Evolutionary conservation across 352 stramenopile genomes (phyloP), one percentile per base, ranked within the genome.

Genomic region (Globisporangium ultimum): DNA sequence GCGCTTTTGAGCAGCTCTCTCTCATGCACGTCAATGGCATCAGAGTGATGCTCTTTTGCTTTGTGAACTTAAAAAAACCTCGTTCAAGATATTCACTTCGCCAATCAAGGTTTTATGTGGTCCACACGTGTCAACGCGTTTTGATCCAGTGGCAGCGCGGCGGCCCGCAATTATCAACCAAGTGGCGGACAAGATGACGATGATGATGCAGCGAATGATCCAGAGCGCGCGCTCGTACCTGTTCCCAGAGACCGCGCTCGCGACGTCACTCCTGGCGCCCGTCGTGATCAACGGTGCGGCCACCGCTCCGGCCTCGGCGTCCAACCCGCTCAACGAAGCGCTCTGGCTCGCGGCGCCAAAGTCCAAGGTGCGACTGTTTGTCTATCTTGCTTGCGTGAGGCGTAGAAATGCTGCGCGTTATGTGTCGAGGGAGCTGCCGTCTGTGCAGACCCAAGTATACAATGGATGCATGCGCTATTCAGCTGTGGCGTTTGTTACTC

Each of bases 341-440:
- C 81, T 95, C 62, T 95, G 86, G 86, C 65, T 89, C 34, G 86
- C 86, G 3, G 83, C 81, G 34, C 86, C 86, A 55, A 95, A 95
- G 77, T 95, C 86, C 61, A 95, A 95, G 80, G 84, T 93, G 70
- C 48, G 78, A 42, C 18, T 13, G 38, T 2, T 0, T 38, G 17
- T 14, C 24, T 3, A 8, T 28, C 36, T 21, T 13, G 38, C 38
- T 20, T 45, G 10, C 7, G 21, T 11, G 20, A 7, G 22, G 17
- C 36, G 14, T 13, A 42, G 38, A 7, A 48, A 7, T 11, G 18
- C 36, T 36, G 36, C 6, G 50, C 28, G 9, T 55, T 10, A 11
- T 0, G 28, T 10, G 28, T 36, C 8, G 28, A 36, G 28, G 28
- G 7, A 36, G 4, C 28, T 10, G 28, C 24, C 28, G 5, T 36